These are phyloP conservation scores for Phytophthora foliorum DNA, from an alignment of 352 stramenopile genomes.

Conservation along the genomic window DNA sequence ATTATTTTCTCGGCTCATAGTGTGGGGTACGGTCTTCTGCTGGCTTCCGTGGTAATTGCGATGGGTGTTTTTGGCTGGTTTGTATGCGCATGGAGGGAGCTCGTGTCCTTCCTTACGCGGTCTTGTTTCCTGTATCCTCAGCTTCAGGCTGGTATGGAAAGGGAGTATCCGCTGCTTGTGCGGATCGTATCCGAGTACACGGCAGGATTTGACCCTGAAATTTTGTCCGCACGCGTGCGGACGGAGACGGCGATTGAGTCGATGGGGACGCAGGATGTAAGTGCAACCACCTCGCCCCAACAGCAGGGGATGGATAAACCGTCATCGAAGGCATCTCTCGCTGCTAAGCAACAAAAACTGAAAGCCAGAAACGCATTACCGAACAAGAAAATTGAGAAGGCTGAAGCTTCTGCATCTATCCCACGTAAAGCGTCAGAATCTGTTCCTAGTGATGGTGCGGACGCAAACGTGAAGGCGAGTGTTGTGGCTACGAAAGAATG, in stretches of 20 bases:
- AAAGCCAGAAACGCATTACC: background rate
- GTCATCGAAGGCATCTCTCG: background rate
- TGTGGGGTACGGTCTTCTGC: conserved; percentile 75
- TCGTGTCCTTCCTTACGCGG: conserved; percentile 83
- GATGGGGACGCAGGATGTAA: conserved; percentile 23
- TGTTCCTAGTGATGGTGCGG: background rate
- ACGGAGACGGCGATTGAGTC: conserved; percentile 34
- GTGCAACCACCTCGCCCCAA: background rate
- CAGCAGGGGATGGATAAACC: background rate
- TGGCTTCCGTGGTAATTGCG: conserved; percentile 79
- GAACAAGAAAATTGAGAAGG: background rate
- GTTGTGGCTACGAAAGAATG: background rate
- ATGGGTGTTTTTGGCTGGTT: conserved; percentile 89
- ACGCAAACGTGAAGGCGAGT: background rate
- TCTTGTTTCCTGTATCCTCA: conserved; percentile 88
- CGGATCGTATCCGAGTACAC: conserved; percentile 89
- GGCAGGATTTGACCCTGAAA: conserved; percentile 79
- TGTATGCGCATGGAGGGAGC: conserved; percentile 77
- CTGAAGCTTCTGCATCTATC: background rate
- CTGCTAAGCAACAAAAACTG: conserved; percentile 11
- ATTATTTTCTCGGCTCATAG: conserved; percentile 89
- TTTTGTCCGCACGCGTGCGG: conserved; percentile 55
- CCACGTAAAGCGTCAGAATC: background rate
- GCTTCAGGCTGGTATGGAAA: conserved; percentile 74
- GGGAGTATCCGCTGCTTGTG: conserved; percentile 80